These are phyloP conservation scores for Fusarium coicis DNA, from an alignment of 2,329 filamentous ascomycete species.

Conservation along the genomic window DNA sequence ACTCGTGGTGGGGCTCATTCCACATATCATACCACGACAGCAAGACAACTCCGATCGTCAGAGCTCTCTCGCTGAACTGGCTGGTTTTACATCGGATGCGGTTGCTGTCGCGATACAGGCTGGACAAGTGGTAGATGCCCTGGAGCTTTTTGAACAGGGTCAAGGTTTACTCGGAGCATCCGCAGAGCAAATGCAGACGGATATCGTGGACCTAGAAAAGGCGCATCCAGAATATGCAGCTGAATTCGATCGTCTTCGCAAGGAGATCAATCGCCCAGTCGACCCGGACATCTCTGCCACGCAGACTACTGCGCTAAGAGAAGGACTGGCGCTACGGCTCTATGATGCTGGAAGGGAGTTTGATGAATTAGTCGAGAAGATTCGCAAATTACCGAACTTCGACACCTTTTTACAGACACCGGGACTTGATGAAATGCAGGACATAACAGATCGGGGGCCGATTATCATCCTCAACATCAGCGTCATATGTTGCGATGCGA, in stretches of 20 bases:
- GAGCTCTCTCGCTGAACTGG: neutral
- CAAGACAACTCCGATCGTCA: neutral
- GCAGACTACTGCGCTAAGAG: fast-evolving
- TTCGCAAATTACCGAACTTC: neutral
- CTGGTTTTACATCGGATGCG: neutral
- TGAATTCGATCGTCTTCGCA: neutral
- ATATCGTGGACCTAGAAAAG: neutral
- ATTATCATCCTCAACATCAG: neutral
- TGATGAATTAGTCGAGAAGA: neutral
- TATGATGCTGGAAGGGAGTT: neutral
- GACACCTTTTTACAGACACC: neutral
- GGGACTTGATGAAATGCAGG: neutral
- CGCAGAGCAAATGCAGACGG: neutral
- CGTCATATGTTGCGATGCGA: neutral
- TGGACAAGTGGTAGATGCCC: neutral
- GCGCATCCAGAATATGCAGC: neutral
- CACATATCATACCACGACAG: neutral
- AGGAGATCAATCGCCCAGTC: neutral
- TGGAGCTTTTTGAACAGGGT: neutral
- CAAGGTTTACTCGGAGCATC: neutral
- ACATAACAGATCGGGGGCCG: neutral
- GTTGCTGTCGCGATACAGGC: neutral
- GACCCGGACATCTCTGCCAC: neutral
- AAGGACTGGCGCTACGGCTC: neutral
- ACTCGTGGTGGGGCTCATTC: neutral